These are phyloP conservation scores for Emmonsiellopsis sp. DNA, from an alignment of 2,329 filamentous ascomycete genomes.

Conservation along the genomic window DNA sequence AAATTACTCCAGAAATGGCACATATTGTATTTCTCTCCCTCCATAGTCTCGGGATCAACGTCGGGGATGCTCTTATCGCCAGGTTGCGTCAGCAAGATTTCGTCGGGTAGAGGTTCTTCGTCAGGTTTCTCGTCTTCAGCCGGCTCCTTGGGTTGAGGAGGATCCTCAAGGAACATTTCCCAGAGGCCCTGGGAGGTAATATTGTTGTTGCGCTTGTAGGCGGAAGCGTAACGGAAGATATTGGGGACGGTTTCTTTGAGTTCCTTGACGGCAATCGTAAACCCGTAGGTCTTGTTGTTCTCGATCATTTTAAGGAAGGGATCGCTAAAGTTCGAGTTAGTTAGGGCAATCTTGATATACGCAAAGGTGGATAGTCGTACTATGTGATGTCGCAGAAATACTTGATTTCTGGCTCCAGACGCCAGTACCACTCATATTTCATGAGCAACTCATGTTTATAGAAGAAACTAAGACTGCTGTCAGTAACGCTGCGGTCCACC, in stretches of 20 bases:
- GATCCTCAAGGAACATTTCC: slow-evolving; percentile 94
- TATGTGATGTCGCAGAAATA: slow-evolving; percentile 99
- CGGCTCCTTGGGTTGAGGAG: slow-evolving; percentile 42
- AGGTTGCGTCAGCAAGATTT: slow-evolving; percentile 69
- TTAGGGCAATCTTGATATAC: background rate
- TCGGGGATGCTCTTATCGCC: slow-evolving; percentile 62
- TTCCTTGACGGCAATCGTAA: slow-evolving; percentile 98
- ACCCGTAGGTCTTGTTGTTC: slow-evolving; percentile 94
- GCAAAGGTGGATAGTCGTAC: slow-evolving; percentile 43
- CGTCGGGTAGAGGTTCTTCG: slow-evolving; percentile 65
- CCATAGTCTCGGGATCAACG: slow-evolving; percentile 88
- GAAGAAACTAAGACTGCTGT: slow-evolving; percentile 59
- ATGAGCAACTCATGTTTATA: slow-evolving; percentile 91
- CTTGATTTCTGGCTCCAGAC: slow-evolving; percentile 96
- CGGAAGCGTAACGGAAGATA: slow-evolving; percentile 97
- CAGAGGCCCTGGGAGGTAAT: slow-evolving; percentile 84
- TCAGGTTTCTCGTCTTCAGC: slow-evolving; percentile 39
- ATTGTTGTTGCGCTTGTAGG: slow-evolving; percentile 89
- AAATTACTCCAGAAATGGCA: slow-evolving; percentile 99
- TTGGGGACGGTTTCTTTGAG: slow-evolving; percentile 96
- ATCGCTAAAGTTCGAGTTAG: slow-evolving; percentile 52
- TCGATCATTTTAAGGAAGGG: slow-evolving; percentile 94
- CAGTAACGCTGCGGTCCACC: slow-evolving; percentile 11
- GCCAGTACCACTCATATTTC: slow-evolving; percentile 99
- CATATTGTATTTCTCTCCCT: slow-evolving; percentile 98